Evolutionary conservation across 495 filamentous ascomycete species (phyloP).

Genomic region (Apiosordaria backusii): DNA sequence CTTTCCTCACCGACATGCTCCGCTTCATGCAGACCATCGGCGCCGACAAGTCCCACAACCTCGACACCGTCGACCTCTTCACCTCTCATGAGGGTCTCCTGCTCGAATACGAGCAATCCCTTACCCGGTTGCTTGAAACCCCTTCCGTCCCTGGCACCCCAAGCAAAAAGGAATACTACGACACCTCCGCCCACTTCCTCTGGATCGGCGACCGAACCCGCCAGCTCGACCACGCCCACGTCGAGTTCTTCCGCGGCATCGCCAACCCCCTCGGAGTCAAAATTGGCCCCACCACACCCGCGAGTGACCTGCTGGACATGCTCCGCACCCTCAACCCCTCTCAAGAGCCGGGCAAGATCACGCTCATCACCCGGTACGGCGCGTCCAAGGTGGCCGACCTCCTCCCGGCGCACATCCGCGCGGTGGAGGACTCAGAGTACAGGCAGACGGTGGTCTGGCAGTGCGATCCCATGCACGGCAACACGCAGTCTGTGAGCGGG

Average conservation of each 20-base stretch:
- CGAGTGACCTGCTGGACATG: slow-evolving; percentile 67
- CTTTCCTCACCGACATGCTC: slow-evolving; percentile 82
- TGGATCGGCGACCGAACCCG: slow-evolving; percentile 98
- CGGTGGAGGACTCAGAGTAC: slow-evolving; percentile 67
- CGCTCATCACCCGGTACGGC: slow-evolving; percentile 93
- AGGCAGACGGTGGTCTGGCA: slow-evolving; percentile 87
- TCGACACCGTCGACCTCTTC: slow-evolving; percentile 92
- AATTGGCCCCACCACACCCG: slow-evolving; percentile 79
- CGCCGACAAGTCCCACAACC: slow-evolving; percentile 76
- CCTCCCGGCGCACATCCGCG: slow-evolving; percentile 78
- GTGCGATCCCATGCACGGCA: slow-evolving; percentile 98
- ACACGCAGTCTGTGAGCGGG: slow-evolving; percentile 63
- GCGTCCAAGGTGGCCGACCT: slow-evolving; percentile 64
- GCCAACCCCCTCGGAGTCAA: slow-evolving; percentile 96
- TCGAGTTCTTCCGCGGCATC: slow-evolving; percentile 96
- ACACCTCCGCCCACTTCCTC: slow-evolving; percentile 94
- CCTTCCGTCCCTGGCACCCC: slow-evolving; percentile 40
- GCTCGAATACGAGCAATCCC: slow-evolving; percentile 86
- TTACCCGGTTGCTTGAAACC: slow-evolving; percentile 72
- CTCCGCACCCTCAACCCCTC: slow-evolving; percentile 80
- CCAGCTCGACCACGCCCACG: slow-evolving; percentile 85
- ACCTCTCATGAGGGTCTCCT: slow-evolving; percentile 94
- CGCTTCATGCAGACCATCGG: slow-evolving; percentile 95
- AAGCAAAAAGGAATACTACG: slow-evolving; percentile 58
- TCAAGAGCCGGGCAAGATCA: slow-evolving; percentile 83